phyloP scores from a whole-genome alignment of 2,329 filamentous ascomycete species.

The Penicillium sp. region DNA sequence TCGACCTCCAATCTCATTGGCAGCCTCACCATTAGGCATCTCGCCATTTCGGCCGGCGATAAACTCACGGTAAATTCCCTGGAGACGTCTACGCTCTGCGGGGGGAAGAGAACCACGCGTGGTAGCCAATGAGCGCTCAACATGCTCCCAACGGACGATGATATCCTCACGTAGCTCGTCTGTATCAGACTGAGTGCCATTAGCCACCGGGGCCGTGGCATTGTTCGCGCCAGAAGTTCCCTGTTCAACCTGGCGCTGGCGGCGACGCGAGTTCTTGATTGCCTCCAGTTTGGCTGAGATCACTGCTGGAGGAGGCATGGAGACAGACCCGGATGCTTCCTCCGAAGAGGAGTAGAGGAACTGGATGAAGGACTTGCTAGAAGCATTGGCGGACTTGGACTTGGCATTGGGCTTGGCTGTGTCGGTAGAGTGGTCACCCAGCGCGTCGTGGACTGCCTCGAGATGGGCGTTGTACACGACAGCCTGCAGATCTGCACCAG shows the following conservation, averaged over 20 bases:
- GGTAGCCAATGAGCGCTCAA: slow-evolving; percentile 64
- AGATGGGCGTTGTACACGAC: slow-evolving; percentile 93
- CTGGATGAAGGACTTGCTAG: slow-evolving; percentile 56
- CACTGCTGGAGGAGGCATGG: slow-evolving; percentile 65
- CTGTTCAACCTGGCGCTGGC: slow-evolving; percentile 48
- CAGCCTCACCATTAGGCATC: slow-evolving; percentile 86
- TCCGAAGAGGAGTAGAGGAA: slow-evolving; percentile 64
- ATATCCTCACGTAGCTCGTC: slow-evolving; percentile 54
- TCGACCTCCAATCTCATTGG: slow-evolving; percentile 82
- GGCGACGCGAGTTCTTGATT: slow-evolving; percentile 63
- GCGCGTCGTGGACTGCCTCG: slow-evolving; percentile 88
- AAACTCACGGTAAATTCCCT: slow-evolving; percentile 84
- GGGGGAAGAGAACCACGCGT: slow-evolving; percentile 76
- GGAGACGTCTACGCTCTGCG: slow-evolving; percentile 64
- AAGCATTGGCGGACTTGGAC: slow-evolving; percentile 27
- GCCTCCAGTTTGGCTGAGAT: slow-evolving; percentile 74
- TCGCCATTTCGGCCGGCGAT: slow-evolving; percentile 85
- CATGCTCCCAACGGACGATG: slow-evolving; percentile 72
- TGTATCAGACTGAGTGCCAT: slow-evolving; percentile 19
- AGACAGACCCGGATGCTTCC: slow-evolving; percentile 47
- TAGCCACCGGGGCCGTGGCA: slow-evolving; percentile 13
- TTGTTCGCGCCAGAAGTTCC: slow-evolving; percentile 15
- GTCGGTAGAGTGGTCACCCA: slow-evolving; percentile 48
- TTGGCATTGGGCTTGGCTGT: slow-evolving; percentile 36
- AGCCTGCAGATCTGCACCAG: slow-evolving; percentile 87